Evolutionary conservation across 768 basidiomycete genomes (phyloP).

Genomic region (Heimioporus sp.): DNA sequence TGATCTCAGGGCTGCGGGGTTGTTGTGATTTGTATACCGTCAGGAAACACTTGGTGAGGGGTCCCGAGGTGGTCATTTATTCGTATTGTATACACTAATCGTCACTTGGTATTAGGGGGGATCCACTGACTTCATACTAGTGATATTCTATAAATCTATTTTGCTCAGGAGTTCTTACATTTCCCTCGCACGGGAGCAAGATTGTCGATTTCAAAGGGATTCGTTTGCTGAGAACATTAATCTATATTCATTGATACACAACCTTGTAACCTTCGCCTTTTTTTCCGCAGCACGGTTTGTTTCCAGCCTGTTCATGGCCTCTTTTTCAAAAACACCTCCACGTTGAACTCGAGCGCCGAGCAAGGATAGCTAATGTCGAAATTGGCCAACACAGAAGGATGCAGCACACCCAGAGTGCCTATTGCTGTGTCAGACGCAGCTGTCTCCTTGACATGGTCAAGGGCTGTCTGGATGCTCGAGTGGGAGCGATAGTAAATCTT

Average conservation of each 20-base stretch:
- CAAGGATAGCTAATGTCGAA: constrained; percentile 96
- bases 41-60: not conserved
- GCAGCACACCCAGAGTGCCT: constrained; percentile 90
- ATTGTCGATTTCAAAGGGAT: too few species aligned
- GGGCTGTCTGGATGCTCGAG: constrained; percentile 24
- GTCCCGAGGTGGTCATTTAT: not conserved
- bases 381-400: constrained; percentile 86
- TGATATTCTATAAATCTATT: constrained; percentile 10
- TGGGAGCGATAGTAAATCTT: constrained; percentile 81
- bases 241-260: constrained; percentile 6
- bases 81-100: constrained; percentile 23
- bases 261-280: not conserved
- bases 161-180: not conserved
- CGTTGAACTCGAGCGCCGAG: constrained; percentile 89
- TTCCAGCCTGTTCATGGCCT: constrained; percentile 17
- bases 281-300: too few species aligned
- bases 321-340: constrained; percentile 89
- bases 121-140: constrained; percentile 5
- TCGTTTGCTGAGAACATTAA: not conserved
- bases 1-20: constrained; percentile 62
- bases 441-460: constrained; percentile 46
- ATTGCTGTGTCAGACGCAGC: constrained; percentile 65
- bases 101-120: not conserved
- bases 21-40: constrained; percentile 40
- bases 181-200: not conserved